Percentiles rank a stretch among this genome's conserved stretches.
Conservation (phyloP, 1,139 yeast species). For the Meyerozyma elateridarum region DNA sequence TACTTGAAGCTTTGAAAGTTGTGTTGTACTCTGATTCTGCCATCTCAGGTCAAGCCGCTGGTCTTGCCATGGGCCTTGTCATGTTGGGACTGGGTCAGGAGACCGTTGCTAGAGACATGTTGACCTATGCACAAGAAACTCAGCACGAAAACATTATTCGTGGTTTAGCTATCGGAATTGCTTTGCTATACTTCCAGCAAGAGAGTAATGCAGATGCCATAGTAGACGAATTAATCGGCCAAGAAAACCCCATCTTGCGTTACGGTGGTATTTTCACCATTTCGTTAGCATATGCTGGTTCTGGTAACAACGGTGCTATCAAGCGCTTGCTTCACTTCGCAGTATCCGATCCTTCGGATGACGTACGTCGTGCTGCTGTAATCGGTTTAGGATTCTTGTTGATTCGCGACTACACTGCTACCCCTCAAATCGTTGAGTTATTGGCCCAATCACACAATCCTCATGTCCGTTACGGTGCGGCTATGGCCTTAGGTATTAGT, state of each 20-base stretch:
- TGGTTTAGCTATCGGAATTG: constrained; percentile 85
- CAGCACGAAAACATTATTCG: constrained; percentile 94
- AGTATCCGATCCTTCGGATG: constrained; percentile 94
- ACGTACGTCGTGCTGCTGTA: constrained; percentile 95
- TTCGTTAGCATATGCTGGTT: constrained; percentile 95
- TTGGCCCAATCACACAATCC: constrained; percentile 95
- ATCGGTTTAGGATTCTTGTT: constrained; percentile 90
- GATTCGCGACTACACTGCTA: constrained; percentile 85
- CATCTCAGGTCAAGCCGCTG: constrained; percentile 95
- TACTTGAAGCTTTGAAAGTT: constrained; percentile 80
- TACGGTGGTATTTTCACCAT: constrained; percentile 95
- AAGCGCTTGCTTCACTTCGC: constrained; percentile 85
- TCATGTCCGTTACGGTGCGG: constrained; percentile 97
- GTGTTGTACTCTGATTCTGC: constrained; percentile 90
- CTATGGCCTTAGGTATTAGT: constrained; percentile 93
- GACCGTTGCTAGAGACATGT: constrained; percentile 73
- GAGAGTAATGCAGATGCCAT: constrained; percentile 77
- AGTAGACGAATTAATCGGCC: constrained; percentile 62
- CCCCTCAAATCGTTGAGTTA: constrained; percentile 91
- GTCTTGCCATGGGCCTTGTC: constrained; percentile 91
- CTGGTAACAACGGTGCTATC: constrained; percentile 85
- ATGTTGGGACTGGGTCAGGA: constrained; percentile 91
- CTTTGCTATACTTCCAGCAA: constrained; percentile 79
- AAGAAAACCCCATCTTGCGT: constrained; percentile 81
- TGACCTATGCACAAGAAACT: constrained; percentile 89